Conservation (phyloP, 495 filamentous ascomycete species). For the Evansstolkia leycettana region DNA sequence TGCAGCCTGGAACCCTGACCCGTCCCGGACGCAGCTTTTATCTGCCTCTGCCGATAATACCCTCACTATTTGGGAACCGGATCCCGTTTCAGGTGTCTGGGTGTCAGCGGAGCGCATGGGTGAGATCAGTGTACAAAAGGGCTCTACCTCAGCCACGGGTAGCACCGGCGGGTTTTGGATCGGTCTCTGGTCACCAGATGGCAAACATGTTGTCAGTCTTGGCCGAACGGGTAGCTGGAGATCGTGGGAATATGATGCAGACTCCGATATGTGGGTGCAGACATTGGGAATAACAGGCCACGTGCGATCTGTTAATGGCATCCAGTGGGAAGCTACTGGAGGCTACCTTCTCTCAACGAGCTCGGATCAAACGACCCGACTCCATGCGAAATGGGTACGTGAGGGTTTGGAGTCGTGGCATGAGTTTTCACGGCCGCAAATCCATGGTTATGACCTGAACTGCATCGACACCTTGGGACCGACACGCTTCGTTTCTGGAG, state of each 20-base stretch:
- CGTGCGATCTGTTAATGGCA: conserved; percentile 60
- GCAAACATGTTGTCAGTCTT: conserved; percentile 60
- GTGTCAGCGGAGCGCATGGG: conserved; percentile 71
- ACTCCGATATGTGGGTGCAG: conserved; percentile 59
- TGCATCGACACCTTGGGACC: conserved; percentile 66
- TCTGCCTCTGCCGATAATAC: conserved; percentile 94
- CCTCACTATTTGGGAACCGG: conserved; percentile 80
- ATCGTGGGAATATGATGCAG: conserved; percentile 50
- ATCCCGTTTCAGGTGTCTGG: conserved; percentile 78
- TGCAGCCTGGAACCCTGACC: conserved; percentile 54
- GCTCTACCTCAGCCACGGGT: conserved; percentile 88
- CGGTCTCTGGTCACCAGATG: conserved; percentile 80
- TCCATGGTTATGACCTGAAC: conserved; percentile 97
- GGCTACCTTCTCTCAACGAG: conserved; percentile 80
- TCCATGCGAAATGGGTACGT: conserved; percentile 74
- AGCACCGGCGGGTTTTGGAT: conserved; percentile 95
- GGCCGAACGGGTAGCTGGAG: conserved; percentile 92
- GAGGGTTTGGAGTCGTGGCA: conserved; percentile 59
- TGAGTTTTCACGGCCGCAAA: conserved; percentile 90
- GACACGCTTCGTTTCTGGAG: conserved; percentile 79
- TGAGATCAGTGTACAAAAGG: conserved; percentile 87
- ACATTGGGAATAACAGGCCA: conserved; percentile 73
- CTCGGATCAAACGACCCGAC: conserved; percentile 86
- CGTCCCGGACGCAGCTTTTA: conserved; percentile 56
- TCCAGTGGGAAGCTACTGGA: conserved; percentile 76